Base-by-base conservation (phyloP, 2,329 filamentous ascomycete genomes). In the Zasmidium citrigriseum region DNA sequence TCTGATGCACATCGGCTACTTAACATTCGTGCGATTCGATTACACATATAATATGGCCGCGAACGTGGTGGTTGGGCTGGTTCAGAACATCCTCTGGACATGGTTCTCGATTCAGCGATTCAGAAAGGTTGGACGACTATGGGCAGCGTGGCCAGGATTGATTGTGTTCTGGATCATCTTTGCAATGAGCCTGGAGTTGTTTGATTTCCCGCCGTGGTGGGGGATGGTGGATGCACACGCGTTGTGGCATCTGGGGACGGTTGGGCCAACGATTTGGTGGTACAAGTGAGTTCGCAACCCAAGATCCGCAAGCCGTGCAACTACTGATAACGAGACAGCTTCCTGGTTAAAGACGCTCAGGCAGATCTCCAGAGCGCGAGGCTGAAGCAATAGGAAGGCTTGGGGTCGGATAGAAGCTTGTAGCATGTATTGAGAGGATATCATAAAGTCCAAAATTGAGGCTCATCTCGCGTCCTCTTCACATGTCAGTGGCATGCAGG, bases 1-100 rank as follows among this genome's bases (percentile, higher is more conserved):
- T 74, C 70, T 82, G 23, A 78, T 83, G 55, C 95, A 99, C 72
- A 86, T 97, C 49, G 83, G 80, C 47, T 99, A 96, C 74, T 82
- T 99, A 55, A 91, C 89, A 70, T 85, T 91, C 66, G 90, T 93
- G 80, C 80, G 82, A 18, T 99, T 95, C 90, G 90, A 98, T 75
- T 99, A 99, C 74, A 89, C 89, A 4, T 99, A 99, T 78, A 99
- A 99, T 73, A 98, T 99, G 92, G 86, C 89, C 1, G 95, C 93
- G 52, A 99, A 98, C 70, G 90, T 99, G 20, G 86, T 83, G 2
- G 85, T 89, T 11, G 95, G 95, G 2, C 80, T 92, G 44, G 74
- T 93, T 3, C 88, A 92, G 71, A 96, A 98, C 69, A 53, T 87
- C 3, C 77, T 98, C 58, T 98, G 95, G 95, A 90, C 83, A 46